phyloP scores from a whole-genome alignment of 1,284 basidiomycete genomes.

The Heterobasidion parviporum region DNA sequence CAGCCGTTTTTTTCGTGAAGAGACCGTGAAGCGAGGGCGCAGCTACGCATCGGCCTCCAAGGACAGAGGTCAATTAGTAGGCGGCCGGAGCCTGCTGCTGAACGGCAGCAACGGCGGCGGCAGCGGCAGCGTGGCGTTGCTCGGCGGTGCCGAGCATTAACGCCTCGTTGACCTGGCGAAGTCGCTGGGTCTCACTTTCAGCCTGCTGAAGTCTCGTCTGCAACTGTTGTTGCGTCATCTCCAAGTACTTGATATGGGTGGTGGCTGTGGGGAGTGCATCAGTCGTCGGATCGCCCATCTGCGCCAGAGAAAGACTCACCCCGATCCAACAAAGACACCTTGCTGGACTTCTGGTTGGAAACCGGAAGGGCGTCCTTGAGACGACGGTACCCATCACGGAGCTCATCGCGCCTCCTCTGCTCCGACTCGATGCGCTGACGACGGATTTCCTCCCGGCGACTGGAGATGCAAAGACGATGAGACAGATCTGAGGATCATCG shows the following conservation, averaged over 20 bases:
- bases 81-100: slow-evolving; percentile 26
- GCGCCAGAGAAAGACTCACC: slow-evolving; percentile 15
- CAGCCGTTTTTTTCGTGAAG: slow-evolving; percentile 24
- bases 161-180: slow-evolving; percentile 76
- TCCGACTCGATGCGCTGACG: slow-evolving; percentile 82
- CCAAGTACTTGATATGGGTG: slow-evolving; percentile 72
- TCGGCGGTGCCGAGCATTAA: slow-evolving; percentile 76
- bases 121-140: slow-evolving; percentile 55
- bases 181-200: slow-evolving; percentile 67
- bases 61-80: slow-evolving; percentile 35
- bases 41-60: slow-evolving; percentile 5
- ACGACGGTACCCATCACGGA: slow-evolving; percentile 77
- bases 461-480: slow-evolving; percentile 13
- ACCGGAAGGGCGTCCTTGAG: slow-evolving; percentile 80
- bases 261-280: slow-evolving; percentile 28
- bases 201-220: slow-evolving; percentile 67
- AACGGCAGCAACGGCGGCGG: slow-evolving; percentile 43
- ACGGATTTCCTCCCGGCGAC: slow-evolving; percentile 76
- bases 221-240: slow-evolving; percentile 64
- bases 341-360: slow-evolving; percentile 84
- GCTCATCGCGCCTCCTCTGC: slow-evolving; percentile 80
- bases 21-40: slow-evolving; percentile 18
- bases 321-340: slow-evolving; percentile 80
- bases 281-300: neutral
- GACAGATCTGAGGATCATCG: neutral